Conservation (phyloP, 352 stramenopile species). For the Thalassiosira delicatula region DNA sequence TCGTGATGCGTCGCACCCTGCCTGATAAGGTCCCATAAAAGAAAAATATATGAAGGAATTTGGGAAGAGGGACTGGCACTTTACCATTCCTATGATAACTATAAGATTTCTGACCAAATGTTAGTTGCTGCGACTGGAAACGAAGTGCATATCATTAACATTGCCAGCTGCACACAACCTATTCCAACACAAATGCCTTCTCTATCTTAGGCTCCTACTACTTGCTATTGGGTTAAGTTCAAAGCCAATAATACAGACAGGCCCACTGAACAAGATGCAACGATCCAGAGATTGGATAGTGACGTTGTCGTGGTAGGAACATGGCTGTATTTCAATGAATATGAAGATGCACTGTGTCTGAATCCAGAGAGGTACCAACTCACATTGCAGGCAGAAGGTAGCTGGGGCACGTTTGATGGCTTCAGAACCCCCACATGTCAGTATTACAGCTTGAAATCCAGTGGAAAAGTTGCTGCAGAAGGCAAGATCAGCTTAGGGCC, state of each 20-base stretch:
- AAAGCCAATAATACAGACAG: too few species aligned
- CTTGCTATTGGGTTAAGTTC: background rate
- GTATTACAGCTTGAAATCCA: too few species aligned
- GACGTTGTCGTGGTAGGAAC: background rate
- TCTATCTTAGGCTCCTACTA: background rate
- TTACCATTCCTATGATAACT: slow-evolving; percentile 3
- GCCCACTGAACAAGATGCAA: too few species aligned
- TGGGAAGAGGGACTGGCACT: slow-evolving; percentile 7
- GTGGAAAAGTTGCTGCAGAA: too few species aligned
- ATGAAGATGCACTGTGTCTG: too few species aligned
- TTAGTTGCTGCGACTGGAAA: background rate
- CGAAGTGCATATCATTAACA: slow-evolving; percentile 5
- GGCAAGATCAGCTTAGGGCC: too few species aligned
- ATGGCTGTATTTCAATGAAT: too few species aligned
- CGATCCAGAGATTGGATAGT: background rate
- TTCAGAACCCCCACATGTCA: too few species aligned
- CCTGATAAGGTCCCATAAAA: too few species aligned
- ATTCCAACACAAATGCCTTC: slow-evolving; percentile 2
- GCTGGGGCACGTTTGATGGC: too few species aligned
- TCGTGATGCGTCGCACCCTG: too few species aligned
- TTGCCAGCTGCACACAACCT: background rate
- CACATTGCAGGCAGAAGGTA: too few species aligned
- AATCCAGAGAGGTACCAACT: background rate
- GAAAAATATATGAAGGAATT: slow-evolving; percentile 9
- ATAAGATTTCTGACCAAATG: slow-evolving; percentile 3